These are phyloP conservation scores for Colletotrichum aenigma DNA, from an alignment of 2,329 filamentous ascomycete species.

Conservation along the genomic window DNA sequence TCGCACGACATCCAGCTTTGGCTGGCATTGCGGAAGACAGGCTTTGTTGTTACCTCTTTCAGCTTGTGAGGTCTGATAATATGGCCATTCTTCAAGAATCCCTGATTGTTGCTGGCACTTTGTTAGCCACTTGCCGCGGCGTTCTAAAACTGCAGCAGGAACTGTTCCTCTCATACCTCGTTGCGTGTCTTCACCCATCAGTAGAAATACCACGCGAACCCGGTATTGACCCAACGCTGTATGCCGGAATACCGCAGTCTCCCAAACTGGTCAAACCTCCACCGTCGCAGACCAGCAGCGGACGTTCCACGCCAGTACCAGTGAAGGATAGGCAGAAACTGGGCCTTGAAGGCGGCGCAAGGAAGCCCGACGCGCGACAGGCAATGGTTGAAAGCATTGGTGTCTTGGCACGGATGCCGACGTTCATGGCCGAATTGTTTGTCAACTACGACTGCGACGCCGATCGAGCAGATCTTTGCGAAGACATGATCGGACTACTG, in stretches of 20 bases:
- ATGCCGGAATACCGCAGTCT: constrained; percentile 89
- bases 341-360: constrained; percentile 86
- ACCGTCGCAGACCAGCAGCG: constrained; percentile 76
- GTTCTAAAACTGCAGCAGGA: constrained; percentile 97
- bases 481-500: constrained; percentile 92
- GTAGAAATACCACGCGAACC: constrained; percentile 91
- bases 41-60: constrained; percentile 92
- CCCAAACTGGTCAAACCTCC: constrained; percentile 84
- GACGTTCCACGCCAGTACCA: constrained; percentile 86
- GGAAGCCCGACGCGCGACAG: constrained; percentile 94
- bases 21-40: constrained; percentile 90
- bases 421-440: constrained; percentile 93
- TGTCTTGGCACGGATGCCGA: constrained; percentile 88
- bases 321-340: constrained; percentile 92
- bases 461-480: constrained; percentile 88
- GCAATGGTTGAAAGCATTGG: constrained; percentile 98
- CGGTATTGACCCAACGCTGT: constrained; percentile 88
- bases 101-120: constrained; percentile 86
- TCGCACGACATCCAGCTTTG: constrained; percentile 88
- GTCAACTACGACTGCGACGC: constrained; percentile 98
- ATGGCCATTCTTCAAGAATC: constrained; percentile 95
- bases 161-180: constrained; percentile 90
- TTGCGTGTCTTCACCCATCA: constrained; percentile 91
- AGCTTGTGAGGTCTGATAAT: constrained; percentile 94
- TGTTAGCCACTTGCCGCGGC: constrained; percentile 87